Conservation (phyloP, 2,329 filamentous ascomycete species). For the Trichoderma koningii region DNA sequence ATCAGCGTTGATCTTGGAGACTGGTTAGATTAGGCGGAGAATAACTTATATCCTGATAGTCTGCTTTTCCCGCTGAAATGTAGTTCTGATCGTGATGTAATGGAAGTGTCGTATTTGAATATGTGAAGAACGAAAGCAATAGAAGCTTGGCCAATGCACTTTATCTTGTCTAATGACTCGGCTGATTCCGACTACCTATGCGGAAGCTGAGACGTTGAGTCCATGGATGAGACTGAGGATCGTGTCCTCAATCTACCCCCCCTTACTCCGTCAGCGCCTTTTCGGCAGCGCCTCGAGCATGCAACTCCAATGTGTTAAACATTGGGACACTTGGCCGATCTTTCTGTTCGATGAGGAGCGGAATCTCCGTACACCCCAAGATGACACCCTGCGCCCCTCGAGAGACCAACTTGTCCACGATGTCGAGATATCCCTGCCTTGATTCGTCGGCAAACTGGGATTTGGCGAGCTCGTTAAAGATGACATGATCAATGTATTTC, state of each 20-base stretch:
- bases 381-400: conserved; percentile 28
- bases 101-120: too few species aligned
- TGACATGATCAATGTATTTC: conserved; percentile 24
- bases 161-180: not conserved
- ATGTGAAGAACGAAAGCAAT: too few species aligned
- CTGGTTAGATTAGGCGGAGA: too few species aligned
- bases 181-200: too few species aligned
- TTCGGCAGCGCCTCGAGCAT: conserved; percentile 27
- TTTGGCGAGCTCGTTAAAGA: conserved; percentile 26
- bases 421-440: conserved; percentile 21
- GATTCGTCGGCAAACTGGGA: conserved; percentile 19
- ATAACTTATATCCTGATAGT: too few species aligned
- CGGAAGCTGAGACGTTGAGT: not conserved
- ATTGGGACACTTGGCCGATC: conserved; percentile 26
- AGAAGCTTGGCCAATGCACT: too few species aligned
- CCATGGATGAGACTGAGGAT: not conserved
- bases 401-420: conserved; percentile 26
- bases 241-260: not conserved
- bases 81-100: too few species aligned
- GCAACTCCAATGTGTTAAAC: conserved; percentile 29
- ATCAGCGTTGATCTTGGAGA: not conserved
- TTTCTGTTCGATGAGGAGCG: conserved; percentile 28
- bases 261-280: conserved; percentile 4
- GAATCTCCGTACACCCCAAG: conserved; percentile 31
- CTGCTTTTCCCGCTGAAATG: too few species aligned